Conservation (phyloP, 805 yeast genomes). For the Wickerhamomyces ciferrii region DNA sequence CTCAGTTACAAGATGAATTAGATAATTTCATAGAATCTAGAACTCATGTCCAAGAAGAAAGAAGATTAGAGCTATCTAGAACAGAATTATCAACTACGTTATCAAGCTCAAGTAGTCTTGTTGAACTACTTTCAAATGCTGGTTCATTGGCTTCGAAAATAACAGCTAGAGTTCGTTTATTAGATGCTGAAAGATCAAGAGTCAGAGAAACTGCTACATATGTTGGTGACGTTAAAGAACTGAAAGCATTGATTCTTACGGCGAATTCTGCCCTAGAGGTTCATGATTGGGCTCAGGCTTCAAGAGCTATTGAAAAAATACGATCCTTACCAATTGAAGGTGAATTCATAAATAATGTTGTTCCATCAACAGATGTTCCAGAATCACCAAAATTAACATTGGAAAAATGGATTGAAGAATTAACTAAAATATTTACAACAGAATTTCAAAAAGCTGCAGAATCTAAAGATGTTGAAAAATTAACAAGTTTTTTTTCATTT, state of each 20-base stretch:
- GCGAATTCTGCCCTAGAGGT: conserved; percentile 66
- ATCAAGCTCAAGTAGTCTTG: conserved; percentile 49
- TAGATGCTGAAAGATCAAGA: conserved; percentile 66
- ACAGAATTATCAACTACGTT: conserved; percentile 62
- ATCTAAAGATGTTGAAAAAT: conserved; percentile 54
- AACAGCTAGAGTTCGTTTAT: conserved; percentile 60
- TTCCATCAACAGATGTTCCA: conserved; percentile 84
- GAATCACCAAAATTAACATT: conserved; percentile 64
- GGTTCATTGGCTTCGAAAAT: conserved; percentile 61
- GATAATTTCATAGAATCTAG: conserved; percentile 19
- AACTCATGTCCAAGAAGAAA: conserved; percentile 21
- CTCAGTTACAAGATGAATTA: conserved; percentile 17
- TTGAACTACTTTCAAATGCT: conserved; percentile 50
- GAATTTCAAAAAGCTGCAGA: conserved; percentile 72
- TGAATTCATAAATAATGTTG: conserved; percentile 69
- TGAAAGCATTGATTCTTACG: conserved; percentile 60
- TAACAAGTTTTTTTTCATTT: conserved; percentile 77
- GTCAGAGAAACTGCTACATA: conserved; percentile 58
- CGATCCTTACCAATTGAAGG: conserved; percentile 58
- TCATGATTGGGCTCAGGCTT: conserved; percentile 73
- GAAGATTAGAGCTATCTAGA: conserved; percentile 51
- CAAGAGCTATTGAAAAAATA: conserved; percentile 54
- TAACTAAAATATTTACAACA: conserved; percentile 49
- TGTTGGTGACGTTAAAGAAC: conserved; percentile 58
- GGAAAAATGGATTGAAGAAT: conserved; percentile 49